These are phyloP conservation scores for Grigorovia jiainica DNA, from an alignment of 805 yeast genomes.

Conservation along the genomic window DNA sequence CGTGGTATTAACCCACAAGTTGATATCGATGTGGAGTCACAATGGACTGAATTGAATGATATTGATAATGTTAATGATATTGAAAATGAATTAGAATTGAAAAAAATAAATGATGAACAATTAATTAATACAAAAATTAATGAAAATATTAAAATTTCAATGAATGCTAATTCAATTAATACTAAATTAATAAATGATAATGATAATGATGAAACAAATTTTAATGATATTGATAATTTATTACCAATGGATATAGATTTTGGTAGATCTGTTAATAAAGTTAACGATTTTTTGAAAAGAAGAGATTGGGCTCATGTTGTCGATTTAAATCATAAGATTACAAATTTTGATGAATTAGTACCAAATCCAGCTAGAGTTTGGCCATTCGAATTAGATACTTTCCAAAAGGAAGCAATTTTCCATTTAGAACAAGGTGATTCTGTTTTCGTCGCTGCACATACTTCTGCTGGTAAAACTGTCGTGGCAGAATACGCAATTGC, in stretches of 20 bases:
- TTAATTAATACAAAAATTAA: neutral
- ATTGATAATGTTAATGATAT: conserved; percentile 29
- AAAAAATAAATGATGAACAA: conserved; percentile 13
- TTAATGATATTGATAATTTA: conserved; percentile 32
- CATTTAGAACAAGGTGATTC: conserved; percentile 97
- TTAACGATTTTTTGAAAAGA: conserved; percentile 26
- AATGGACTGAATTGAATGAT: conserved; percentile 13
- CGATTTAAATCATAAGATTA: conserved; percentile 72
- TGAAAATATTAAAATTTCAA: conserved; percentile 8
- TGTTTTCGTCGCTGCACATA: conserved; percentile 97
- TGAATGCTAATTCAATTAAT: conserved; percentile 5
- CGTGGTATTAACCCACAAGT: conserved; percentile 48
- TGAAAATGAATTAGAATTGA: conserved; percentile 33
- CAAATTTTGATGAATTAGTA: conserved; percentile 76
- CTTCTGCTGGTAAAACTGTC: conserved; percentile 97
- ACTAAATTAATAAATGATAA: conserved; percentile 8
- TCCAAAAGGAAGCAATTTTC: conserved; percentile 94
- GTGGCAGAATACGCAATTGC: conserved; percentile 98
- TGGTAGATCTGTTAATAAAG: conserved; percentile 30
- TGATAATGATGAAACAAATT: conserved; percentile 2
- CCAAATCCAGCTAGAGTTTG: conserved; percentile 90
- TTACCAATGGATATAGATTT: conserved; percentile 44
- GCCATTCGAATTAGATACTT: conserved; percentile 92
- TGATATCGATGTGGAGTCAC: conserved; percentile 8
- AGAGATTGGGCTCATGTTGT: conserved; percentile 93